phyloP scores from a whole-genome alignment of 1,139 yeast species.

The Geotrichum histeridarum region DNA sequence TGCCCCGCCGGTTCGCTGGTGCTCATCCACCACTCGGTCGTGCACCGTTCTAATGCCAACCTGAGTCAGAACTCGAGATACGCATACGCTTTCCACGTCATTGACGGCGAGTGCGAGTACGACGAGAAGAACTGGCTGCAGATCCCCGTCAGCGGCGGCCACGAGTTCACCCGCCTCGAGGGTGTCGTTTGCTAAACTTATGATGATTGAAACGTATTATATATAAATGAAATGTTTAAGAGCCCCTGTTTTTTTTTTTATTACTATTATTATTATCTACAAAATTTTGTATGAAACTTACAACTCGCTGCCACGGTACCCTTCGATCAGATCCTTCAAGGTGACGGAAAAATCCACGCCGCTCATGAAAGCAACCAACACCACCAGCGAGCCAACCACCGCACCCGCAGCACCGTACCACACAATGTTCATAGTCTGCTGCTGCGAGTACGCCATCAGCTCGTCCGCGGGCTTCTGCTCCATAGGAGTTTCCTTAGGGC shows the following conservation, averaged over 20 bases:
- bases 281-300: not conserved
- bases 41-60: constrained; percentile 68
- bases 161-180: constrained; percentile 49
- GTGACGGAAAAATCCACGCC: constrained; percentile 26
- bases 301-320: not conserved
- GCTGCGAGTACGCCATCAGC: constrained; percentile 21
- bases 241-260: no score
- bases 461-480: constrained; percentile 16
- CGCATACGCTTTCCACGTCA: constrained; percentile 76
- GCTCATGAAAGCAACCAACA: constrained; percentile 25
- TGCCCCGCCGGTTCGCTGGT: constrained; percentile 71
- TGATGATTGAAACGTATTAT: not conserved
- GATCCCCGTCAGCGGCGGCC: constrained; percentile 65
- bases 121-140: constrained; percentile 72
- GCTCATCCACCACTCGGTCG: constrained; percentile 61
- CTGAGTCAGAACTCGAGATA: constrained; percentile 53
- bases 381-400: constrained; percentile 27
- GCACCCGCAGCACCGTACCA: constrained; percentile 25
- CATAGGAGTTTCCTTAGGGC: constrained; percentile 23
- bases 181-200: not conserved
- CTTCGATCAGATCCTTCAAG: constrained; percentile 7
- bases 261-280: not conserved
- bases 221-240: not conserved
- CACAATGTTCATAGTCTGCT: constrained; percentile 22
- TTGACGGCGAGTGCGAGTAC: constrained; percentile 58